Evolutionary conservation across 306 rosid species (phyloP), one percentile per base, ranked within the genome.

Genomic region (Arachis stenosperma): DNA sequence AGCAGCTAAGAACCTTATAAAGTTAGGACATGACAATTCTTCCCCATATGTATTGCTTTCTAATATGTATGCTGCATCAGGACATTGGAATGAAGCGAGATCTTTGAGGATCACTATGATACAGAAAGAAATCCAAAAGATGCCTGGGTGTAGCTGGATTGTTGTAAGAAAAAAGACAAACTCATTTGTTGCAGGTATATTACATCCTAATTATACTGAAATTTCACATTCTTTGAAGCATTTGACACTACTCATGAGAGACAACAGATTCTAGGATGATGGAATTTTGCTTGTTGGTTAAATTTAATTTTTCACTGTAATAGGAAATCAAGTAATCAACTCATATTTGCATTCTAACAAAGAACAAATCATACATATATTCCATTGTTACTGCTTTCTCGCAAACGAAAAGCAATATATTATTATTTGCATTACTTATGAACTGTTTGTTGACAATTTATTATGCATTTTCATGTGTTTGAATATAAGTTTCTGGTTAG

Each of bases 101-200:
- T 79, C 81, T 80, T 60, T 88, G 83, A 87, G 94, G 81, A 81
- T 65, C 73, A 77, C 75, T 71, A 90, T 90, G 97, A 80, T 67
- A 63, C 84, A 88, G 52, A 92, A 79, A 75, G 86, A 90, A 57
- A 84, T 88, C 60, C 84, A 81, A 60, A 86, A 92, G 77, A 75
- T 79, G 84, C 92, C 96, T 27, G 96, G 94, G 37, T 76, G 82
- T 74, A 92, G 98, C 74, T 89, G 94, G 98, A 90, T 90, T 76
- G 75, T 76, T 44, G 80, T 83, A 50, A 94, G 84, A 63, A 84
- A 88, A 67, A 85, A 14, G 64, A 87, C 81, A 14, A 79, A 79
- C 69, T 64, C 77, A 53, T 90, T 87, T 82, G 82, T 85, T 37
- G 89, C 86, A 0, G 83, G 90, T 66, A 76, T 58, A 48, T 82